These are phyloP conservation scores for Coniochaeta ligniaria DNA, from an alignment of 2,329 filamentous ascomycete species.

Conservation along the genomic window DNA sequence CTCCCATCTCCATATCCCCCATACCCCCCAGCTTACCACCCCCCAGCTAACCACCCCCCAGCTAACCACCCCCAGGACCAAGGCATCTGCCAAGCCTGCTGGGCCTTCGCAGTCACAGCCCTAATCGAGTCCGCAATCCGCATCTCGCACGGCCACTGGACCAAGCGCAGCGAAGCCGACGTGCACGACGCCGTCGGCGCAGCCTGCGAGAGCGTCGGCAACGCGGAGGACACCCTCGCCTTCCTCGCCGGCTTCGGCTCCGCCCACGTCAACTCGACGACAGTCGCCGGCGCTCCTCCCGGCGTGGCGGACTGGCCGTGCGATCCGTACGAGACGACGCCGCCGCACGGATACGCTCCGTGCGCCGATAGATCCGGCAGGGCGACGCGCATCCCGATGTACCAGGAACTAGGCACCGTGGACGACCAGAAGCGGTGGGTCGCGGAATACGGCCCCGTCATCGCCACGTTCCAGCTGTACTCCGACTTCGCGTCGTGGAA, in stretches of 20 bases:
- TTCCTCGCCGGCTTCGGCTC: constrained; percentile 9
- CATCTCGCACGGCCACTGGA: constrained; percentile 14
- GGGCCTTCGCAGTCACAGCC: constrained; percentile 12
- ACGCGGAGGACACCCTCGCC: constrained; percentile 10
- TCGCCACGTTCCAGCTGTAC: constrained; percentile 12
- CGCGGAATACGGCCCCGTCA: constrained; percentile 11
- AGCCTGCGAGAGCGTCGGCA: constrained; percentile 11
- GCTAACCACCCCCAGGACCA: constrained; percentile 7
- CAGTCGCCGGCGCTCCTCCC: neutral
- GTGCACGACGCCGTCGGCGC: constrained; percentile 12
- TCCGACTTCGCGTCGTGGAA: constrained; percentile 9
- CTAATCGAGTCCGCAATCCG: constrained; percentile 12
- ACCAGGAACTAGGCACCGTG: constrained; percentile 7
- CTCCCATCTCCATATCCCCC: neutral
- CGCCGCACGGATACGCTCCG: constrained; percentile 4
- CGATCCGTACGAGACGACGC: constrained; percentile 10
- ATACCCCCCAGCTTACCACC: neutral
- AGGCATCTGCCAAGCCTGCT: constrained; percentile 12
- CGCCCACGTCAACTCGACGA: neutral
- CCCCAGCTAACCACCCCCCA: neutral
- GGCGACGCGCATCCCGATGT: constrained; percentile 9
- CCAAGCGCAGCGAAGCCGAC: constrained; percentile 13
- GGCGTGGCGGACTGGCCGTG: constrained; percentile 13
- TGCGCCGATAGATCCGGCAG: constrained; percentile 10
- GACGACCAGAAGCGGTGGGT: constrained; percentile 15